Conservation (phyloP, 768 basidiomycete species). For the Dictyophora rubrovolvata region DNA sequence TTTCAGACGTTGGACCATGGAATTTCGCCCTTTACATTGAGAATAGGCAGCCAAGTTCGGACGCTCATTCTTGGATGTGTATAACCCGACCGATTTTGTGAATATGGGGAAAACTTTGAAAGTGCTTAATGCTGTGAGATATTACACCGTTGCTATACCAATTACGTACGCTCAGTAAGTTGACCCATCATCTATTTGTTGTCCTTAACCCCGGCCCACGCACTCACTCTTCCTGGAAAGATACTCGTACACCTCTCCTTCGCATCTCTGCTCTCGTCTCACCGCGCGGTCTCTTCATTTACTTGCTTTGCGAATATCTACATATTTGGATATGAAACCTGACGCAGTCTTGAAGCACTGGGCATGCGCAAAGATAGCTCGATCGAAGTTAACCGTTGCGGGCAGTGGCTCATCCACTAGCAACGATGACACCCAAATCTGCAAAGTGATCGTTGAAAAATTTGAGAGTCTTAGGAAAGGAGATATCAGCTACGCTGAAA, state of each 20-base stretch:
- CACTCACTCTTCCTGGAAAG: conserved; percentile 32
- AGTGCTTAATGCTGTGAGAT: conserved; percentile 87
- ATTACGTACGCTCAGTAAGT: conserved; percentile 84
- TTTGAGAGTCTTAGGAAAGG: conserved; percentile 71
- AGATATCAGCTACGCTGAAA: conserved; percentile 87
- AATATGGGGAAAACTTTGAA: conserved; percentile 87
- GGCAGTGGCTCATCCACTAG: conserved; percentile 43
- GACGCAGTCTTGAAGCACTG: conserved; percentile 89
- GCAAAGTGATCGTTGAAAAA: conserved; percentile 78
- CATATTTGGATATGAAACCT: conserved; percentile 72
- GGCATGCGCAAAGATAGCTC: conserved; percentile 86
- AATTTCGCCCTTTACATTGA: conserved; percentile 2
- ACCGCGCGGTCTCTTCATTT: conserved; percentile 84
- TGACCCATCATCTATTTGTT: not conserved
- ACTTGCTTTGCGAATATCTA: conserved; percentile 83
- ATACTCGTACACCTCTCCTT: conserved; percentile 72
- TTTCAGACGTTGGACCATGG: not conserved
- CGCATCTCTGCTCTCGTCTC: conserved; percentile 71
- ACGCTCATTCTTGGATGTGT: conserved; percentile 83
- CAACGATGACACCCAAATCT: conserved; percentile 67
- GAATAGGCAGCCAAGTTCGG: conserved; percentile 92
- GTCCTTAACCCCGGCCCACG: conserved; percentile 4
- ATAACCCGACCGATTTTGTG: conserved; percentile 87
- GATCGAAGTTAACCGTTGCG: conserved; percentile 49
- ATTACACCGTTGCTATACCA: conserved; percentile 88